phyloP scores from a whole-genome alignment of 2,329 filamentous ascomycete genomes.

The Tetracladium maxilliforme region DNA sequence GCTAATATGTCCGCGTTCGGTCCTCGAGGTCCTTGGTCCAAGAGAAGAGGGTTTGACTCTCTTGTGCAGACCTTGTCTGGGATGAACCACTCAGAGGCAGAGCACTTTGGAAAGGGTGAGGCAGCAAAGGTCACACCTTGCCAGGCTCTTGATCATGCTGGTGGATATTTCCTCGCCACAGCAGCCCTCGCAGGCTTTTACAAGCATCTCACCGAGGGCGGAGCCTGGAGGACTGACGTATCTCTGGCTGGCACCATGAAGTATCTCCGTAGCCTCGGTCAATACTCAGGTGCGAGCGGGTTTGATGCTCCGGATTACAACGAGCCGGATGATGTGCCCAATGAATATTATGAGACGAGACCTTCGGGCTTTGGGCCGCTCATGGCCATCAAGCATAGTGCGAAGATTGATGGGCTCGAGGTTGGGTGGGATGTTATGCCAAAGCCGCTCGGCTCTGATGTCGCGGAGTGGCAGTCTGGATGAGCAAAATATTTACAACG shows the following conservation, averaged over 20 bases:
- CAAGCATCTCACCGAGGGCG: slow-evolving; percentile 24
- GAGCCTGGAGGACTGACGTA: slow-evolving; percentile 35
- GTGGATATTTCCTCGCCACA: slow-evolving; percentile 37
- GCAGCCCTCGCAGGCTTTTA: slow-evolving; percentile 36
- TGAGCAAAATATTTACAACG: too few relatives aligned
- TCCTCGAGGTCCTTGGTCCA: slow-evolving; percentile 26
- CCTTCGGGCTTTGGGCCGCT: slow-evolving; percentile 28
- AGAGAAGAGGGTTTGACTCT: slow-evolving; percentile 36
- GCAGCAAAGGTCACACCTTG: slow-evolving; percentile 28
- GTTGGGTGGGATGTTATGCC: slow-evolving; percentile 36
- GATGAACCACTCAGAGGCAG: slow-evolving; percentile 38
- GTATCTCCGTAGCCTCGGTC: slow-evolving; percentile 38
- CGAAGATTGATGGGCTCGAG: slow-evolving; percentile 24
- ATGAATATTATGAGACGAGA: slow-evolving; percentile 24
- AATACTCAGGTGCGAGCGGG: slow-evolving; percentile 25
- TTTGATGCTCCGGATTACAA: slow-evolving; percentile 22
- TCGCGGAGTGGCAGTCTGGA: slow-evolving; percentile 25
- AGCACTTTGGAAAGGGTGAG: slow-evolving; percentile 22
- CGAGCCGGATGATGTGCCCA: slow-evolving; percentile 13
- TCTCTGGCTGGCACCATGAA: slow-evolving; percentile 39
- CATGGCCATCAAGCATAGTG: slow-evolving; percentile 30
- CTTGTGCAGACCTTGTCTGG: slow-evolving; percentile 38
- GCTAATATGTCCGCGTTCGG: slow-evolving; percentile 40
- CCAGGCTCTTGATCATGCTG: slow-evolving; percentile 40
- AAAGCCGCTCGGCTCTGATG: slow-evolving; percentile 29